These are phyloP conservation scores for Cystofilobasidium bisporidii DNA, from an alignment of 768 basidiomycete genomes.

Conservation along the genomic window DNA sequence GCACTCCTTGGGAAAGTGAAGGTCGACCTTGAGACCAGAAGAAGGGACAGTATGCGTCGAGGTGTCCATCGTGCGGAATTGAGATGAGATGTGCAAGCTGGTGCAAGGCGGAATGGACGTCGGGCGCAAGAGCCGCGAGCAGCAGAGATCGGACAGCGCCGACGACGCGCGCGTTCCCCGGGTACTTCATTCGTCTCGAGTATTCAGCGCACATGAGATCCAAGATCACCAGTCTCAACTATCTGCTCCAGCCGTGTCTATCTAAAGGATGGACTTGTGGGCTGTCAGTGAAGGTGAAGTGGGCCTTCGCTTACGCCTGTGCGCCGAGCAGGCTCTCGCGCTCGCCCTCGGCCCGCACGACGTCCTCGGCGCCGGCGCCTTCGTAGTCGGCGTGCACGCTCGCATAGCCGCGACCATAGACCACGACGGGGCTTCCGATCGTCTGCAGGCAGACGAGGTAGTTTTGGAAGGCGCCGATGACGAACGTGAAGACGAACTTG, in stretches of 20 bases:
- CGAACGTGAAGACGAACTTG: constrained; percentile 25
- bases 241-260: too few relatives aligned
- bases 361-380: neutral
- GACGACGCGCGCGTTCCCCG: too few relatives aligned
- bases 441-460: constrained; percentile 23
- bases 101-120: too few relatives aligned
- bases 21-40: neutral
- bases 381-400: neutral
- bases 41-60: neutral
- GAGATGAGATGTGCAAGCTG: too few relatives aligned
- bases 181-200: too few relatives aligned
- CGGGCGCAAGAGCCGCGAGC: too few relatives aligned
- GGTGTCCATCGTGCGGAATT: neutral
- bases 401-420: neutral
- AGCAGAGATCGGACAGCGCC: too few relatives aligned
- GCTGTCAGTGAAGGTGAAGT: too few relatives aligned
- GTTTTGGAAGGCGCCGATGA: constrained; percentile 27
- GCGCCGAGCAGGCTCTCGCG: neutral
- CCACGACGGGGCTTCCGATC: constrained; percentile 7
- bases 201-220: too few relatives aligned
- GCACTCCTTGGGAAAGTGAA: too few relatives aligned
- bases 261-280: too few relatives aligned
- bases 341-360: neutral
- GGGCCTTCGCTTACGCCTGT: neutral
- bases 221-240: too few relatives aligned